phyloP scores from a whole-genome alignment of 1,284 basidiomycete genomes.

The Boletus austroedulis region DNA sequence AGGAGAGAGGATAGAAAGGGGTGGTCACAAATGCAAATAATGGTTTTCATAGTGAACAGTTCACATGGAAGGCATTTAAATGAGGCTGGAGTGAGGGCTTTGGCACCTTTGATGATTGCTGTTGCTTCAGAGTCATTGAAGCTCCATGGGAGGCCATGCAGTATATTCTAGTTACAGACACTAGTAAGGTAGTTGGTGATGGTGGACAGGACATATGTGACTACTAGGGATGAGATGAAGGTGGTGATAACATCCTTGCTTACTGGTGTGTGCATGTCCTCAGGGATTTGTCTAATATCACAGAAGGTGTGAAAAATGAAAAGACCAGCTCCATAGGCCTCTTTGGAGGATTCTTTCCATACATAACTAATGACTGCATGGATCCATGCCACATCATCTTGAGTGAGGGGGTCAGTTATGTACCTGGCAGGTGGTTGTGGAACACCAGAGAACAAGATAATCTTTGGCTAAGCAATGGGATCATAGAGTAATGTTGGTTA shows the following conservation, averaged over 20 bases:
- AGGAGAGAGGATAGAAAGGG: neutral
- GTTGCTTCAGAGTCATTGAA: neutral
- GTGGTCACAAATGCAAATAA: neutral
- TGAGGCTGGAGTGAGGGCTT: neutral
- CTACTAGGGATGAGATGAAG: neutral
- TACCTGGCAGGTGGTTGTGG: neutral
- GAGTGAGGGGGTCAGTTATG: neutral
- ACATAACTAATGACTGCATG: neutral
- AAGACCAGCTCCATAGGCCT: neutral
- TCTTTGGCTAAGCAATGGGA: slow-evolving; percentile 9
- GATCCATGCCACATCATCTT: neutral
- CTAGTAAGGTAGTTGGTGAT: neutral
- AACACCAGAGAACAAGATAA: neutral
- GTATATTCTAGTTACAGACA: neutral
- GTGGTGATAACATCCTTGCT: neutral
- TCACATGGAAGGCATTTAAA: neutral
- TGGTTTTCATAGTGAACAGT: neutral
- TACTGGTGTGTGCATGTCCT: neutral
- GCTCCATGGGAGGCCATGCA: neutral
- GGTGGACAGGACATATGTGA: neutral
- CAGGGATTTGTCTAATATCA: neutral
- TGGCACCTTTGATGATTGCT: neutral
- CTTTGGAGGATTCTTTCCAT: neutral
- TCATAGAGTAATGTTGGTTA: neutral
- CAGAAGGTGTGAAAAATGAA: neutral